Conservation (phyloP, 805 yeast species). For the Alloascoidea hylecoeti region DNA sequence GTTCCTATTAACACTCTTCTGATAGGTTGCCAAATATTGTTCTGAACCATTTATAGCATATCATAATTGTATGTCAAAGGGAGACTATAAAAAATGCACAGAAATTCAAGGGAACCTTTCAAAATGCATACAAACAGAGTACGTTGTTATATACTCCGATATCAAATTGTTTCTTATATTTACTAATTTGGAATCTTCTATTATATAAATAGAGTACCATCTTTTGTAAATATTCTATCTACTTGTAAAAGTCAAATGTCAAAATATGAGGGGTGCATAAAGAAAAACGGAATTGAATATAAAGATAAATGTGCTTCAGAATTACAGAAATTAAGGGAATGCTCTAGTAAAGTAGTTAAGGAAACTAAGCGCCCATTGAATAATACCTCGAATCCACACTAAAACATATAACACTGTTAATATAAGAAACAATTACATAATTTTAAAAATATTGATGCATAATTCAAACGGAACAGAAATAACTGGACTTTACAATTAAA, state of each 20-base stretch:
- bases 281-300: too few species aligned
- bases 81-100: neutral
- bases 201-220: neutral
- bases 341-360: neutral
- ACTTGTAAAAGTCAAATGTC: neutral
- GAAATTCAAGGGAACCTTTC: neutral
- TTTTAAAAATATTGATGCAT: neutral
- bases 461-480: too few species aligned
- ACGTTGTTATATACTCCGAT: neutral
- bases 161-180: neutral
- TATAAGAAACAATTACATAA: neutral
- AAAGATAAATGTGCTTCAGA: neutral
- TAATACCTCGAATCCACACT: too few species aligned
- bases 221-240: neutral
- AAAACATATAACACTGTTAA: neutral
- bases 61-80: neutral
- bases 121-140: neutral
- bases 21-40: constrained; percentile 1
- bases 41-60: neutral
- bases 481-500: too few species aligned
- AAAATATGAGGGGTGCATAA: neutral
- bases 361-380: too few species aligned
- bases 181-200: neutral
- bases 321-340: neutral
- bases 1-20: neutral